Percentiles rank a stretch among this genome's conserved stretches.
phyloP scores from a whole-genome alignment of 2,329 filamentous ascomycete genomes.

The Colletotrichum orbiculare region DNA sequence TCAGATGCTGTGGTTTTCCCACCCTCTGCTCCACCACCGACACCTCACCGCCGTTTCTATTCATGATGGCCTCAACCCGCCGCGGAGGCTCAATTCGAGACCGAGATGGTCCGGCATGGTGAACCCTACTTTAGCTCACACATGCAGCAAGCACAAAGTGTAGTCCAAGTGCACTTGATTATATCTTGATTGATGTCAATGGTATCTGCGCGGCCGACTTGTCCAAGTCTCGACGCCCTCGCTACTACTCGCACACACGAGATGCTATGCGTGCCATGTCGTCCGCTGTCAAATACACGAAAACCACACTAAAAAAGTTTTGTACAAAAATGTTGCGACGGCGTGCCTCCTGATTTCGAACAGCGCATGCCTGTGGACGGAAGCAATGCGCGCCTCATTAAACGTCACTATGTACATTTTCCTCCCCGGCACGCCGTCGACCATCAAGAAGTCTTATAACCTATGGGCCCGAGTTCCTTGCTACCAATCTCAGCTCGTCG shows the following conservation, averaged over 20 bases:
- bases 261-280: constrained; percentile 30
- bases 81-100: not conserved
- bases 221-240: constrained; percentile 23
- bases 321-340: constrained; percentile 43
- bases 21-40: not conserved
- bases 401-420: constrained; percentile 32
- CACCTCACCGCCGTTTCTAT: not conserved
- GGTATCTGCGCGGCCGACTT: constrained; percentile 30
- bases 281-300: constrained; percentile 5
- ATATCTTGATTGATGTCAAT: constrained; percentile 29
- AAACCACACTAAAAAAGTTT: constrained; percentile 32
- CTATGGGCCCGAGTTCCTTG: constrained; percentile 37
- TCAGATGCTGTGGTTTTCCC: not conserved
- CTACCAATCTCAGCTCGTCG: constrained; percentile 39
- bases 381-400: constrained; percentile 21
- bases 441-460: constrained; percentile 27
- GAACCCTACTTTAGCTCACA: no score
- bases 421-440: constrained; percentile 28
- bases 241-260: constrained; percentile 27
- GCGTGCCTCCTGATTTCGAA: constrained; percentile 29
- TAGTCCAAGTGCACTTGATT: constrained; percentile 16
- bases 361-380: not conserved
- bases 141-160: no score
- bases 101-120: no score
- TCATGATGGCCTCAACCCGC: not conserved